Conservation (phyloP, 2,329 filamentous ascomycete genomes). For the Alternaria brassicae region DNA sequence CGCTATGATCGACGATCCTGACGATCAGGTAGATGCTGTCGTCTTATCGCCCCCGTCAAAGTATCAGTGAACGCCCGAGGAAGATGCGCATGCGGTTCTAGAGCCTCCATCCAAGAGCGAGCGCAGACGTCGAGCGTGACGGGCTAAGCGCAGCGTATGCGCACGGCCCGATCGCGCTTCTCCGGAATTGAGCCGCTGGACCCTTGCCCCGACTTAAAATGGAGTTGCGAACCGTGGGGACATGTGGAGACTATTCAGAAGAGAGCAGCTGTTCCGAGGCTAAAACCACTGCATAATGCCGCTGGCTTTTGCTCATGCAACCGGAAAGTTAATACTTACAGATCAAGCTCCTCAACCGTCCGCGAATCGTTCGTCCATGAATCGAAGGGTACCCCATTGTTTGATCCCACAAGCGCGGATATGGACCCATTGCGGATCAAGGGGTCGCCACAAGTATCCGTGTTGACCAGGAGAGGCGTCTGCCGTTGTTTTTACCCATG, state of each 20-base stretch:
- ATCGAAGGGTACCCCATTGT: neutral
- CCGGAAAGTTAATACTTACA: neutral
- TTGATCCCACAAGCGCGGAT: neutral
- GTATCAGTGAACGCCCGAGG: neutral
- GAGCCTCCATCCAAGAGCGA: neutral
- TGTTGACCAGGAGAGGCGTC: neutral
- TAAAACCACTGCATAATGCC: neutral
- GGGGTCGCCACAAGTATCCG: neutral
- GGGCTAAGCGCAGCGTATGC: neutral
- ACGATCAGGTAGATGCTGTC: neutral
- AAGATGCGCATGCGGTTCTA: neutral
- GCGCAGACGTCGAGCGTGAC: neutral
- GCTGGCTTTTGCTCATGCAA: neutral
- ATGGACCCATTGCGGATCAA: neutral
- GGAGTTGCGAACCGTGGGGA: constrained; percentile 1
- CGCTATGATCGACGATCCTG: neutral
- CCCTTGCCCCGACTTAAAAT: neutral
- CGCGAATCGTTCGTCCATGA: neutral
- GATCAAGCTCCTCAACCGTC: neutral
- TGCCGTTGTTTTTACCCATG: neutral
- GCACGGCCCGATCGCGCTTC: neutral
- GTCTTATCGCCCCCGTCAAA: neutral
- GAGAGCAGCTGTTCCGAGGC: neutral
- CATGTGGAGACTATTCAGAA: neutral
- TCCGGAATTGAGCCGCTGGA: constrained; percentile 8